Percentiles rank a stretch among this genome's conserved stretches.
These are phyloP conservation scores for Bryopsis sp. DNA, from an alignment of 139 green algal species.

Conservation along the genomic window DNA sequence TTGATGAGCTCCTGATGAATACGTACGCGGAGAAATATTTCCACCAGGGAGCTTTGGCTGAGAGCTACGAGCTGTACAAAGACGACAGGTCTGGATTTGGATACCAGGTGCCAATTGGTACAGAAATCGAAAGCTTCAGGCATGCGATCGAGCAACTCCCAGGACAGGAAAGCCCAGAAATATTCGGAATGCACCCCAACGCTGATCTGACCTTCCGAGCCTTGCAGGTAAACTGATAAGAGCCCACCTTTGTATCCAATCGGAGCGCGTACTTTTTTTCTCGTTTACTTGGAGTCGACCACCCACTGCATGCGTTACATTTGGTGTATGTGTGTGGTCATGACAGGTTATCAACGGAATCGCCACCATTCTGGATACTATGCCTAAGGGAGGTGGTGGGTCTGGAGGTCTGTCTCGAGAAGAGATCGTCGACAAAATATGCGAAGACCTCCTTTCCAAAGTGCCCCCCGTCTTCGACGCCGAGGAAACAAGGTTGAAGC, in stretches of 20 bases:
- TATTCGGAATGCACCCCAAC: conserved; percentile 92
- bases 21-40: conserved; percentile 85
- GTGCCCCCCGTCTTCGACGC: conserved; percentile 71
- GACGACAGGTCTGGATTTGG: conserved; percentile 48
- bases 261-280: background rate
- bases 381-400: conserved; percentile 65
- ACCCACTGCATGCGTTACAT: conserved; percentile 45
- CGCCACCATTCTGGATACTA: conserved; percentile 76
- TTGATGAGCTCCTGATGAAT: conserved; percentile 85
- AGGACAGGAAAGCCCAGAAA: conserved; percentile 68
- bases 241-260: too few relatives aligned
- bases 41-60: conserved; percentile 24
- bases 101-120: conserved; percentile 64
- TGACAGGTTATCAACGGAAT: conserved; percentile 54
- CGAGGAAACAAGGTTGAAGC: conserved; percentile 76
- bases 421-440: conserved; percentile 85
- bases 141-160: conserved; percentile 74
- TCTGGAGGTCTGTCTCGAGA: conserved; percentile 62
- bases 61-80: conserved; percentile 50
- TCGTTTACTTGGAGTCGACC: background rate
- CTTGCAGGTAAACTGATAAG: conserved; percentile 43
- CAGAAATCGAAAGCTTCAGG: conserved; percentile 73
- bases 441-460: conserved; percentile 83
- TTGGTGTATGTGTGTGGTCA: too few relatives aligned
- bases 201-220: conserved; percentile 90